Conservation (phyloP, 164 flowering plant genomes). For the Vitis riparia region DNA sequence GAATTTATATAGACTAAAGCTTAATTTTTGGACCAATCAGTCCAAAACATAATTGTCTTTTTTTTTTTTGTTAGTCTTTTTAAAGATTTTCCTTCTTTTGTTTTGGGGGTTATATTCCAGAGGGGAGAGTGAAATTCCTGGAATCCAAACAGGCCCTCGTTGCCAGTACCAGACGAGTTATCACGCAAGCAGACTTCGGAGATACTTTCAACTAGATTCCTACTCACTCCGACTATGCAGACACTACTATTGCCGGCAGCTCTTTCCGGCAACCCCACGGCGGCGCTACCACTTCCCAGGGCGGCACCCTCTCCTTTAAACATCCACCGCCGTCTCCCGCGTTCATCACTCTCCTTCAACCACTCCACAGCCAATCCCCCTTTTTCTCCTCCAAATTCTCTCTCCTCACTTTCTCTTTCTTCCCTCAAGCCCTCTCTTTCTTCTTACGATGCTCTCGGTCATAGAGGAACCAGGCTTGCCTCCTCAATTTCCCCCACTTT, state of each 20-base stretch:
- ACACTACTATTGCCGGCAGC: slow-evolving; percentile 54
- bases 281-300: slow-evolving; percentile 16
- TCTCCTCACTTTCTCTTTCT: slow-evolving; percentile 14
- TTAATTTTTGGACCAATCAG: too few relatives aligned
- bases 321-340: slow-evolving; percentile 14
- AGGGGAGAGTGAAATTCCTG: too few relatives aligned
- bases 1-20: too few relatives aligned
- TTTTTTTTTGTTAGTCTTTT: too few relatives aligned
- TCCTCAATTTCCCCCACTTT: slow-evolving; percentile 33
- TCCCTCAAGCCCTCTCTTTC: background rate
- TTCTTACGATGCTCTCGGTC: slow-evolving; percentile 2
- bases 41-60: too few relatives aligned
- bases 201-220: background rate
- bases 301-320: slow-evolving; percentile 5
- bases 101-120: too few relatives aligned
- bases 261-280: slow-evolving; percentile 25
- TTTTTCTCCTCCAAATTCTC: slow-evolving; percentile 11
- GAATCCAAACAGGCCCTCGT: too few relatives aligned
- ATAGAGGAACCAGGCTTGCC: slow-evolving; percentile 19
- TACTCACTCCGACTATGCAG: slow-evolving; percentile 39
- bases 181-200: too few relatives aligned
- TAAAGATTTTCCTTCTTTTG: too few relatives aligned
- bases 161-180: too few relatives aligned
- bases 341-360: slow-evolving; percentile 5
- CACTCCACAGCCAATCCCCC: background rate